Base-by-base conservation (phyloP, 2,329 filamentous ascomycete species). In the Cadophora sp. region DNA sequence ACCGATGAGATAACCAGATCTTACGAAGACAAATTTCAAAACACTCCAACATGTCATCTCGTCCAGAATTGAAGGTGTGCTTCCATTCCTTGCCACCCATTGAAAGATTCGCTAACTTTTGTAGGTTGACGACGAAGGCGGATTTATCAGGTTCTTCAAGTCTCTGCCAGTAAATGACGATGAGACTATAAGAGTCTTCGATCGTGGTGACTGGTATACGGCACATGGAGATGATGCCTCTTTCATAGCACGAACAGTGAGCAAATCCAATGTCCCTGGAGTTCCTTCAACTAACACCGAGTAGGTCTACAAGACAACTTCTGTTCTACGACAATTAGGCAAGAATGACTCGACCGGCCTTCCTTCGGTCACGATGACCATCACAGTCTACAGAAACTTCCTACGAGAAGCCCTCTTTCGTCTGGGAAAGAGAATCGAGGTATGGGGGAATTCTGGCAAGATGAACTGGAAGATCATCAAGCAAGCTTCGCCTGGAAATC, bases 141-240 rank as follows among this genome's bases (percentile, higher is more conserved):
- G 95, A 73, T 99, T 99, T 84, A 97, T 98, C 82, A 93, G 91
- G 74, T 97, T 94, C 83, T 99, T 97, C 85, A 95, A 95, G 75
- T 91, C 90, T n/a, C 86, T 99, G 2, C 89, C 93, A 6, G 76
- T 83, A 16, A 88, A 89, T 64, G 88, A 89, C 74, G 86, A 89
- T 48, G 91, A 92, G 65, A 94, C 93, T 0, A 86, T 99, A 64
- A 91, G 96, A 64, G 91, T 99, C 69, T 98, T 98, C 78, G 94
- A 98, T 77, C 89, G 96, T 72, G 92, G 92, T 43, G 96, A 99
- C 78, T 99, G 91, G 87, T 97, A 97, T 79, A 97, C 95, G 6
- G 92, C 94, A n/a, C 93, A 97, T 76, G 93, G 92, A 58, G 87
- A 93, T 67, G 90, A 97, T 88, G 93, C 93, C 62, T 88, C 87